These are phyloP conservation scores for Dionaea muscipula DNA, from an alignment of 179 eudicot species.

Conservation along the genomic window DNA sequence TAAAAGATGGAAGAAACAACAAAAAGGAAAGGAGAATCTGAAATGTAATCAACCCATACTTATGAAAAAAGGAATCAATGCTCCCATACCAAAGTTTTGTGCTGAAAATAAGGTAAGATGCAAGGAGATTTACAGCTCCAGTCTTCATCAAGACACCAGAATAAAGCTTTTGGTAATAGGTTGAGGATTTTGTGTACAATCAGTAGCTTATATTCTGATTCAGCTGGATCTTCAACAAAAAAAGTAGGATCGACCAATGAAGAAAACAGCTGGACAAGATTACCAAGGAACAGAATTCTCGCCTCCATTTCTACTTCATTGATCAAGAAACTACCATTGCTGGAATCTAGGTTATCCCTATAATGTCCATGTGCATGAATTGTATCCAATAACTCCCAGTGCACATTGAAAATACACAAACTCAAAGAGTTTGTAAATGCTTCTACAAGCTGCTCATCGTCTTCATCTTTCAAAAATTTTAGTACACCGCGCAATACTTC, in stretches of 20 bases:
- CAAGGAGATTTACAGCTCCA: conserved; percentile 11
- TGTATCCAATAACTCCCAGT: conserved; percentile 39
- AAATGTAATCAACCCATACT: neutral
- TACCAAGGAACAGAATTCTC: conserved; percentile 32
- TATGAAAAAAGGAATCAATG: too few relatives aligned
- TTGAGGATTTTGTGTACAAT: conserved; percentile 26
- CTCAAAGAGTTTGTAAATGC: conserved; percentile 21
- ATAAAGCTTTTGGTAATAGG: conserved; percentile 37
- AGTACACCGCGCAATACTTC: conserved; percentile 43
- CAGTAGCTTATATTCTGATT: conserved; percentile 11
- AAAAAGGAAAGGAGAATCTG: neutral
- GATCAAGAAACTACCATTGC: conserved; percentile 5
- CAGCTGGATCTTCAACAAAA: conserved; percentile 17
- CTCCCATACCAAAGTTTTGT: conserved; percentile 66
- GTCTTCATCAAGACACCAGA: conserved; percentile 36
- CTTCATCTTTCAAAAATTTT: conserved; percentile 39
- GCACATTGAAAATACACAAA: conserved; percentile 26
- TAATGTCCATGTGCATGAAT: conserved; percentile 10
- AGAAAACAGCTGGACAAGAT: conserved; percentile 60
- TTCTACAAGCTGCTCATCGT: conserved; percentile 25
- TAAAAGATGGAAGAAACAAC: too few relatives aligned
- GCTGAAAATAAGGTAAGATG: conserved; percentile 52
- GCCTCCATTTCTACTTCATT: conserved; percentile 18
- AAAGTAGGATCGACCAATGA: conserved; percentile 33
- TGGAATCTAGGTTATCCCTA: conserved; percentile 9